Conservation (phyloP, 192 early-diverging fungal species). For the Gaertneriomyces semiglobifer region DNA sequence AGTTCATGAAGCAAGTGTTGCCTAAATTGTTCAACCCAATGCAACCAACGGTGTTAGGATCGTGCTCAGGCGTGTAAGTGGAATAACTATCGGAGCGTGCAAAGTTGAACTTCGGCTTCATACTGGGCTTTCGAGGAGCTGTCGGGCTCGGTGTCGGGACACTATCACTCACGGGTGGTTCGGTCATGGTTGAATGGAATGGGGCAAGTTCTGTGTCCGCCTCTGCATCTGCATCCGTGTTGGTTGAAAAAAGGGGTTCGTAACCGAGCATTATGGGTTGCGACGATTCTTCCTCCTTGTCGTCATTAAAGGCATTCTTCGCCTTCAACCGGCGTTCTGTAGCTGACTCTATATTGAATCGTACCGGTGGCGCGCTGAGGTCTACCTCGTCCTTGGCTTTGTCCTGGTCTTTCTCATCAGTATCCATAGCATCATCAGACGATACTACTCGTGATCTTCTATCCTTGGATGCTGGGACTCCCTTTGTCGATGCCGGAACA, state of each 20-base stretch:
- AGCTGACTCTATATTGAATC: too few species aligned
- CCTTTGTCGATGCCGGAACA: too few species aligned
- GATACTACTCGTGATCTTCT: too few species aligned
- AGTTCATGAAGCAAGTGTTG: constrained; percentile 92
- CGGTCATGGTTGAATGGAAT: not conserved
- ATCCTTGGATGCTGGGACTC: too few species aligned
- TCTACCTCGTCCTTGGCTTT: too few species aligned
- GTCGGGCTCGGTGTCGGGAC: too few species aligned
- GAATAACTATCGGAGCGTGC: not conserved
- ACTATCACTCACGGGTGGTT: too few species aligned
- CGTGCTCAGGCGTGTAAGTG: not conserved
- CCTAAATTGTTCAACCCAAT: constrained; percentile 76
- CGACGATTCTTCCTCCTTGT: not conserved
- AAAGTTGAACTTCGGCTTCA: not conserved
- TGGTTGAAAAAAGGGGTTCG: not conserved
- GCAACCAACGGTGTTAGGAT: constrained; percentile 18
- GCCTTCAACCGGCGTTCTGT: too few species aligned
- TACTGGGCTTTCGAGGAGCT: too few species aligned
- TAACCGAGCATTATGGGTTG: constrained; percentile 15
- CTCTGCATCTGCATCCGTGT: not conserved
- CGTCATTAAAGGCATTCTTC: not conserved
- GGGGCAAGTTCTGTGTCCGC: not conserved
- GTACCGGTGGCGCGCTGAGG: too few species aligned
- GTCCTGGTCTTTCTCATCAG: too few species aligned
- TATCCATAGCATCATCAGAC: too few species aligned